Percentiles rank a stretch among this genome's conserved stretches.
Conservation (phyloP, 2,329 filamentous ascomycete genomes). For the Plectosphaerella plurivora region DNA sequence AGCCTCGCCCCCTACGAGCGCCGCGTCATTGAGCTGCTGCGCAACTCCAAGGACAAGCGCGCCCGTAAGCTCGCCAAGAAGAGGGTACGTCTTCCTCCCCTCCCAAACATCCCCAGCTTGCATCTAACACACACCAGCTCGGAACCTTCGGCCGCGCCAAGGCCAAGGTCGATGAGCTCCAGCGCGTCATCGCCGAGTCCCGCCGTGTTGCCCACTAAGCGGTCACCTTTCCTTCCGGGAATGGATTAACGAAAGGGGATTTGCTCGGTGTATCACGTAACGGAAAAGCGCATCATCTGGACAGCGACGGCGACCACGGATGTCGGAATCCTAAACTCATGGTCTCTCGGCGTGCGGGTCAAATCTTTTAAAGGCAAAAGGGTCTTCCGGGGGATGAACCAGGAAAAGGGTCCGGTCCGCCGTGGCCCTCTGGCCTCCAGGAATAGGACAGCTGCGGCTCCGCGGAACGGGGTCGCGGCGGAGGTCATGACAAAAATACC, state of each 20-base stretch:
- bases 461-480: neutral
- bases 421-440: neutral
- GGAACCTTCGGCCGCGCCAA: constrained; percentile 98
- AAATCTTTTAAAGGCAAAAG: neutral
- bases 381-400: neutral
- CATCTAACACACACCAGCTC: constrained; percentile 54
- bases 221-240: constrained; percentile 1
- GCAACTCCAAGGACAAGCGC: constrained; percentile 99
- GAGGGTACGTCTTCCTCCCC: constrained; percentile 62
- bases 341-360: constrained; percentile 3
- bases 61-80: constrained; percentile 99
- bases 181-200: constrained; percentile 94
- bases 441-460: neutral
- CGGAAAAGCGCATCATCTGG: neutral
- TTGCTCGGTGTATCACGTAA: neutral
- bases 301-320: neutral
- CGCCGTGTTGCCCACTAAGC: constrained; percentile 62
- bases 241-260: neutral
- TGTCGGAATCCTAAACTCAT: neutral
- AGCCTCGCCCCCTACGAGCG: constrained; percentile 94
- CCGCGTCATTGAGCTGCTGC: constrained; percentile 97
- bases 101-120: neutral
- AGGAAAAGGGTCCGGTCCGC: neutral
- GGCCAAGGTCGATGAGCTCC: constrained; percentile 99
- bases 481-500: constrained; percentile 4